Evolutionary conservation across 805 yeast species (phyloP), one percentile per base, ranked within the genome.

Genomic region (Teunomyces panamensis): DNA sequence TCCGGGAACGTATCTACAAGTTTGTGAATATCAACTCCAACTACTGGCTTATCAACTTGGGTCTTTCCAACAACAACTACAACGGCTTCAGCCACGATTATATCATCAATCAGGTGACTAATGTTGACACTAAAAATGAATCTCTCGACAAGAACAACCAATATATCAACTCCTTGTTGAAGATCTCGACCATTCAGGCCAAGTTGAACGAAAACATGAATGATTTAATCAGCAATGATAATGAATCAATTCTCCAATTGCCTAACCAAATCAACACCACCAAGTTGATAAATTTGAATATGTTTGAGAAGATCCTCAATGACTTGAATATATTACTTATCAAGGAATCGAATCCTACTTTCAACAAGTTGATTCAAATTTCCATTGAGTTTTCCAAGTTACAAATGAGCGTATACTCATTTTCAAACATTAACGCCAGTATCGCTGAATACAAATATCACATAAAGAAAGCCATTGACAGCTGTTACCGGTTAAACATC

Each of bases 1-100:
- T 69, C 30, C 58, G 77, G 44, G 77, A 71, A 50, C 55, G 76
- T 49, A 67, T 73, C 42, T 73, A 71, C 57, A 73, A 72, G 49
- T 69, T 68, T 55, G 65, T 71, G 35, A 67, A 67, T 51, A 69
- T 73, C 51, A 71, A 71, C 52, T 67, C 74, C 17, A 71, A 69
- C 56, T 71, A 69, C 57, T 73, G 77, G 77, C 60, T 69, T 42
- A 68, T 68, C 8, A 60, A 61, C 48, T 62, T 69, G 30, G 77
- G 77, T 7, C 60, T 71, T 42, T 63, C 74, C 54, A 53, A 63
- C 43, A 51, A 56, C 39, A 52, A 51, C 51, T 56, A 54, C 49
- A 58, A 55, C 51, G 61, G 62, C 9, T 50, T 55, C 42, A 57
- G 49, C 30, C 68, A 70, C 42, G 77, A 73, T 48, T 71, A 65